A percentile compares a stretch with the other conserved stretches of the same genome.
These are phyloP conservation scores for Nothomitra cinnamomea DNA, from an alignment of 2,329 filamentous ascomycete genomes.

Conservation along the genomic window DNA sequence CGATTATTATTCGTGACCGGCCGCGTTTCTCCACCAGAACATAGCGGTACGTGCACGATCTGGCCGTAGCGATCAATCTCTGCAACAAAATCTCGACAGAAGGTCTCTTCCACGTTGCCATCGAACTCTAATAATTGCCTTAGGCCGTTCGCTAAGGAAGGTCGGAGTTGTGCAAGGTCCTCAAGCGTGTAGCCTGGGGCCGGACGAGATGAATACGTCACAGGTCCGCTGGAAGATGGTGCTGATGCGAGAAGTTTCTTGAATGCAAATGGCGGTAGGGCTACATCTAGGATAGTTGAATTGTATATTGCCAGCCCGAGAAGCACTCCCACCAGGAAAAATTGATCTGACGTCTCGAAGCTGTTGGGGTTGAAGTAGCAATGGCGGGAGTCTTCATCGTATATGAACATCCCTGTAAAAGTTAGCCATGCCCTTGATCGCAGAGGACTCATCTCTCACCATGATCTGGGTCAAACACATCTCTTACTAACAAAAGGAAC, in stretches of 20 bases:
- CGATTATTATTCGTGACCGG: constrained; percentile 73
- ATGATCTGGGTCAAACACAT: constrained; percentile 82
- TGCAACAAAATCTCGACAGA: constrained; percentile 67
- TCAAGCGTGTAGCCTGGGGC: constrained; percentile 58
- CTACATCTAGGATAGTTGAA: constrained; percentile 78
- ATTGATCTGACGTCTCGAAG: constrained; percentile 83
- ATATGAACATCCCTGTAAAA: constrained; percentile 62
- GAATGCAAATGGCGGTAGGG: constrained; percentile 76
- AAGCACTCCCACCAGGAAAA: constrained; percentile 75
- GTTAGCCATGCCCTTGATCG: background rate
- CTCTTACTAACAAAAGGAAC: constrained; percentile 75
- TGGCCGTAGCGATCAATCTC: constrained; percentile 64
- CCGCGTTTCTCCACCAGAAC: constrained; percentile 52
- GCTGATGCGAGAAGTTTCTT: constrained; percentile 68
- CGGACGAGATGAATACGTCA: constrained; percentile 35
- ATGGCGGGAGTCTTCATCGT: constrained; percentile 76
- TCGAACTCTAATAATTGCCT: constrained; percentile 65
- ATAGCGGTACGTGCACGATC: constrained; percentile 49
- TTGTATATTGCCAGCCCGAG: constrained; percentile 88
- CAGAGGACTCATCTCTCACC: constrained; percentile 34
- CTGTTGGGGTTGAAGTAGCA: constrained; percentile 89
- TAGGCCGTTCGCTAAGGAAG: constrained; percentile 57
- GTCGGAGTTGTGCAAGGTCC: constrained; percentile 69
- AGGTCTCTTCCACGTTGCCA: constrained; percentile 64
- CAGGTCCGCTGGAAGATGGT: constrained; percentile 39